Percentiles rank a stretch among this genome's conserved stretches.
phyloP scores from a whole-genome alignment of 139 green algal species.

The Tetradesmus obliquus region DNA sequence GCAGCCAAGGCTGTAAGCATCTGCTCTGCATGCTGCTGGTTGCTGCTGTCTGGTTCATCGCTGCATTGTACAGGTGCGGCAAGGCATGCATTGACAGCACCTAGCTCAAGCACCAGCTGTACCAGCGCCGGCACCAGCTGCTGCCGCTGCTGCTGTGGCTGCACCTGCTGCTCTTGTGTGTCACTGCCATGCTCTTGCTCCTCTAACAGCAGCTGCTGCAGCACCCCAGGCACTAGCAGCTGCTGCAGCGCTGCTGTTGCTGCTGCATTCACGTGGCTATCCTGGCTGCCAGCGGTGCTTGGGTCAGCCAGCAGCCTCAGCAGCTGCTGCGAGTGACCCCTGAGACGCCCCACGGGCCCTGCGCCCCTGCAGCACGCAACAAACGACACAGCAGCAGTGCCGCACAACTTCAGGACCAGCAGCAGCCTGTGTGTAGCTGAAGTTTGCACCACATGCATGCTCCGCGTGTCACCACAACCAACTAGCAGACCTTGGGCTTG shows the following conservation, averaged over 20 bases:
- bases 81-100: not conserved
- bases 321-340: not conserved
- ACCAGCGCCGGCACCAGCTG: not conserved
- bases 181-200: not conserved
- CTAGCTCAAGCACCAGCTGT: constrained; percentile 13
- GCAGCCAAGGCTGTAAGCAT: not conserved
- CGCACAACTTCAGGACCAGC: too few relatives aligned
- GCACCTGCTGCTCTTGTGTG: not conserved
- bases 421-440: too few relatives aligned
- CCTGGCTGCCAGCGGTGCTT: constrained; percentile 14
- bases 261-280: constrained; percentile 8
- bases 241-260: constrained; percentile 21
- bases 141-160: not conserved
- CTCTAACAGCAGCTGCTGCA: constrained; percentile 12
- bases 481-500: too few relatives aligned
- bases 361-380: not conserved
- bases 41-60: not conserved
- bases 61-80: not conserved
- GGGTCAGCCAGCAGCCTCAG: not conserved
- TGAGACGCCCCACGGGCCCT: not conserved
- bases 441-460: too few relatives aligned
- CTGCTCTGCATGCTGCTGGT: not conserved
- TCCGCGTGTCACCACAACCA: too few relatives aligned
- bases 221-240: not conserved
- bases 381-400: too few relatives aligned